Evolutionary conservation across 768 basidiomycete species (phyloP).

Genomic region (Leccinum obscurum): DNA sequence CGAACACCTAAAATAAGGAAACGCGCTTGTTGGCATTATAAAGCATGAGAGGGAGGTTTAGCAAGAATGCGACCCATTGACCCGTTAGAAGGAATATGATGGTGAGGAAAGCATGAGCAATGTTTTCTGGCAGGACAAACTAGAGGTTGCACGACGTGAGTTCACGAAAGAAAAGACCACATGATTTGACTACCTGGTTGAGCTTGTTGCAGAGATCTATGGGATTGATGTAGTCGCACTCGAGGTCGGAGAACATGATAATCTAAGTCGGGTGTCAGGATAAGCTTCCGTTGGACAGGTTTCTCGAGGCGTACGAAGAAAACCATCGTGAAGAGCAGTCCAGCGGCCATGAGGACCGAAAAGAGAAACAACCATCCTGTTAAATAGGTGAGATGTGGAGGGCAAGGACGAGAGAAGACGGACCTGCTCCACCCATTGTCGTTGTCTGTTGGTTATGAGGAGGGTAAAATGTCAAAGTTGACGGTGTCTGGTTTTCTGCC

Average conservation of each 20-base stretch:
- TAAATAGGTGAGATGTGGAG: background rate
- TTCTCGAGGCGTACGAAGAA: slow-evolving; percentile 80
- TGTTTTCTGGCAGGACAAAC: slow-evolving; percentile 98
- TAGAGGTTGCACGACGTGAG: slow-evolving; percentile 33
- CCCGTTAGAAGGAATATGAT: slow-evolving; percentile 90
- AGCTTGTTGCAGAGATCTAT: slow-evolving; percentile 99
- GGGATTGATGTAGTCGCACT: slow-evolving; percentile 99
- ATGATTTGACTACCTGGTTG: slow-evolving; percentile 69
- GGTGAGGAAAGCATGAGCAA: slow-evolving; percentile 90
- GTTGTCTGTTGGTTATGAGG: slow-evolving; percentile 1
- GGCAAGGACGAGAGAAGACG: slow-evolving; percentile 16
- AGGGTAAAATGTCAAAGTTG: background rate
- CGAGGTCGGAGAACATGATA: slow-evolving; percentile 99
- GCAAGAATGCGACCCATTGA: slow-evolving; percentile 91
- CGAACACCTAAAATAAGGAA: background rate
- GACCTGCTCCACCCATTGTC: slow-evolving; percentile 41
- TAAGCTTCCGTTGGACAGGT: background rate
- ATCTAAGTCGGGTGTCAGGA: slow-evolving; percentile 54
- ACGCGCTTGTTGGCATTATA: slow-evolving; percentile 95
- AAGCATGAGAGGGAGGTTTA: slow-evolving; percentile 86
- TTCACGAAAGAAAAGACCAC: background rate
- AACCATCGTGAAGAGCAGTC: slow-evolving; percentile 96
- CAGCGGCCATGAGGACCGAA: slow-evolving; percentile 93
- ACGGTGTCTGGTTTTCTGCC: slow-evolving; percentile 24
- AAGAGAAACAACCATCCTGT: slow-evolving; percentile 97